Conservation (phyloP, 106 monocot genomes). For the Platanthera guangdongensis region DNA sequence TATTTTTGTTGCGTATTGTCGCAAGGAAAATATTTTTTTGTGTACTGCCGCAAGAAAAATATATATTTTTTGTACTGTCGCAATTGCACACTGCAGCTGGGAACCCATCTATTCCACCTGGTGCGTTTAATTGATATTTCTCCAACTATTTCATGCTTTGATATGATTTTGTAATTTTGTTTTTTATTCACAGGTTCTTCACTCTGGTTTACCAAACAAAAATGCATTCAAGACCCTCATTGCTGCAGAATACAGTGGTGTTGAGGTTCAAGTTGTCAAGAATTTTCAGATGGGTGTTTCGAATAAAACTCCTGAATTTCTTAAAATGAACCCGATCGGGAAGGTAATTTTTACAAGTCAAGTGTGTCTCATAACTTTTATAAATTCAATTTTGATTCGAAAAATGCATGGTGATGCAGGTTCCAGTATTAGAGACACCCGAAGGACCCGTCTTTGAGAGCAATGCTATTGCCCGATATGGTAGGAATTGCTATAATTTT, state of each 20-base stretch:
- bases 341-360: conserved; percentile 38
- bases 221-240: conserved; percentile 78
- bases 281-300: conserved; percentile 82
- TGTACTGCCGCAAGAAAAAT: too few species aligned
- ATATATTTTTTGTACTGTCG: too few species aligned
- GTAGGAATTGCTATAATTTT: conserved; percentile 19
- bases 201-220: conserved; percentile 46
- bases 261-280: conserved; percentile 51
- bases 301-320: conserved; percentile 77
- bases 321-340: conserved; percentile 81
- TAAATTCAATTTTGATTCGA: neutral
- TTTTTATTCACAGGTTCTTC: conserved; percentile 28
- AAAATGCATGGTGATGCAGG: conserved; percentile 23
- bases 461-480: conserved; percentile 84
- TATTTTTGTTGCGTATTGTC: too few species aligned
- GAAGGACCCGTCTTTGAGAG: conserved; percentile 88
- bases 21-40: too few species aligned
- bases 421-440: conserved; percentile 93
- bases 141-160: neutral
- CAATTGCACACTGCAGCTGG: too few species aligned
- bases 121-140: neutral
- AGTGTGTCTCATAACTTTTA: neutral
- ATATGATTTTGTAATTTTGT: neutral
- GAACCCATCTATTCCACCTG: too few species aligned
- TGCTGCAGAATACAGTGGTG: conserved; percentile 72